phyloP scores from a whole-genome alignment of 1,284 basidiomycete species.

The Fomes fomentarius region DNA sequence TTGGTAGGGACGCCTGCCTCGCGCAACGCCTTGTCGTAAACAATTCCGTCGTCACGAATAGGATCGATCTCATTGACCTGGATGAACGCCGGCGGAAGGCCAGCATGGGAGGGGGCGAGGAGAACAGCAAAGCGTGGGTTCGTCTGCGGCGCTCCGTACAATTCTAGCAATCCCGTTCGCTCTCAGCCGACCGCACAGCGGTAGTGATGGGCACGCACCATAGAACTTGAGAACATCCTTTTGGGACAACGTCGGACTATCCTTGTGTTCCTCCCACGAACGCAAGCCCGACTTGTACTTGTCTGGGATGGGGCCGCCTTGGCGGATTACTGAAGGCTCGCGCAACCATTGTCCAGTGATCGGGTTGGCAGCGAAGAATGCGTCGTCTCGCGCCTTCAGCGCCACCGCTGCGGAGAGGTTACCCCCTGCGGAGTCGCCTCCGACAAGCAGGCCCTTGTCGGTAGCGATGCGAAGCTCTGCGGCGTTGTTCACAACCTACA shows the following conservation, averaged over 20 bases:
- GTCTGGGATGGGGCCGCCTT: not conserved
- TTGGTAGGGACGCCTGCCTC: constrained; percentile 25
- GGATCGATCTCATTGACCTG: constrained; percentile 26
- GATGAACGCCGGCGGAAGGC: constrained; percentile 26
- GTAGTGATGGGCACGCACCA: not conserved
- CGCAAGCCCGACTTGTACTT: not conserved
- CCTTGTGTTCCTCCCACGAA: constrained; percentile 1
- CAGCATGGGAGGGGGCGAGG: constrained; percentile 17
- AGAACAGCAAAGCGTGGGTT: constrained; percentile 22
- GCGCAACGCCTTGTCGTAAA: constrained; percentile 26
- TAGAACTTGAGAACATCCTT: not conserved
- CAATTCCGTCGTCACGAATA: constrained; percentile 27
- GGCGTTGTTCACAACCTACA: constrained; percentile 8
- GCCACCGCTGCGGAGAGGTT: constrained; percentile 25
- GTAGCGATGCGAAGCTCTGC: constrained; percentile 9
- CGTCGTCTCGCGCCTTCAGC: constrained; percentile 25
- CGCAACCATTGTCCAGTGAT: constrained; percentile 18
- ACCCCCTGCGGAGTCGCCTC: constrained; percentile 30
- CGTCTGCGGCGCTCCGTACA: constrained; percentile 6
- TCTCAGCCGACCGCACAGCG: not conserved
- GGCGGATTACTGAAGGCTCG: constrained; percentile 1
- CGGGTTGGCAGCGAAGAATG: constrained; percentile 17
- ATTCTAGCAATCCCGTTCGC: not conserved
- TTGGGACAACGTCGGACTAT: not conserved
- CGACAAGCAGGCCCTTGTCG: constrained; percentile 27